These are phyloP conservation scores for Fusarium sublunatum DNA, from an alignment of 2,329 filamentous ascomycete species.

Conservation along the genomic window DNA sequence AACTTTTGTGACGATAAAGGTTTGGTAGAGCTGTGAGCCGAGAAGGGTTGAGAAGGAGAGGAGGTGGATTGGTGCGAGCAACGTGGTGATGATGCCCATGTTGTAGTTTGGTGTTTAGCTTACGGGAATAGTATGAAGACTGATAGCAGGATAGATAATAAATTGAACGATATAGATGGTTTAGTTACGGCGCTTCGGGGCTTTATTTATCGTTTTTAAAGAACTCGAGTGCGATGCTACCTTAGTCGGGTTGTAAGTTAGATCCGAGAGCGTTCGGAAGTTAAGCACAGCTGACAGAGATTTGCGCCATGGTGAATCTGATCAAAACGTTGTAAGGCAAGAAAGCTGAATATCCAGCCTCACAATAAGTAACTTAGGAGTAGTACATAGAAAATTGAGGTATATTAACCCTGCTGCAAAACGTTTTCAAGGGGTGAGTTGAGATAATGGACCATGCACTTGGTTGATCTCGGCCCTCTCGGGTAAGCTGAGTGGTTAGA, in stretches of 20 bases:
- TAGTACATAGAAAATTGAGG: no score
- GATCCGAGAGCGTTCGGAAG: constrained; percentile 43
- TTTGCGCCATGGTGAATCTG: neutral
- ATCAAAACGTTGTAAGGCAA: neutral
- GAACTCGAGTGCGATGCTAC: neutral
- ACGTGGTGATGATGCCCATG: constrained; percentile 32
- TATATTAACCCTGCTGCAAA: no score
- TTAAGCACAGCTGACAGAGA: constrained; percentile 16
- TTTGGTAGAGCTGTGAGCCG: constrained; percentile 55
- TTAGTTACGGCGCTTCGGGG: neutral
- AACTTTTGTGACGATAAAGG: constrained; percentile 54
- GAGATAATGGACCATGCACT: no score
- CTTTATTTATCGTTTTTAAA: constrained; percentile 15
- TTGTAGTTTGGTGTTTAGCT: neutral
- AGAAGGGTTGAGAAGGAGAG: constrained; percentile 55
- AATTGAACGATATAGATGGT: no score
- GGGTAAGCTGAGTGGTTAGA: no score
- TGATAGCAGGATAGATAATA: no score
- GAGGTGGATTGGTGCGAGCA: constrained; percentile 53
- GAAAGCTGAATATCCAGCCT: accelerated
- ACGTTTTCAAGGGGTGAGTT: no score
- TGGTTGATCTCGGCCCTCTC: no score
- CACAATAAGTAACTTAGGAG: no score
- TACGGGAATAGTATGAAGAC: no score
- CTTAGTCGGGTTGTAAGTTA: constrained; percentile 16